Base-by-base conservation (phyloP, 345 rosid genomes). In the Geranium brycei region DNA sequence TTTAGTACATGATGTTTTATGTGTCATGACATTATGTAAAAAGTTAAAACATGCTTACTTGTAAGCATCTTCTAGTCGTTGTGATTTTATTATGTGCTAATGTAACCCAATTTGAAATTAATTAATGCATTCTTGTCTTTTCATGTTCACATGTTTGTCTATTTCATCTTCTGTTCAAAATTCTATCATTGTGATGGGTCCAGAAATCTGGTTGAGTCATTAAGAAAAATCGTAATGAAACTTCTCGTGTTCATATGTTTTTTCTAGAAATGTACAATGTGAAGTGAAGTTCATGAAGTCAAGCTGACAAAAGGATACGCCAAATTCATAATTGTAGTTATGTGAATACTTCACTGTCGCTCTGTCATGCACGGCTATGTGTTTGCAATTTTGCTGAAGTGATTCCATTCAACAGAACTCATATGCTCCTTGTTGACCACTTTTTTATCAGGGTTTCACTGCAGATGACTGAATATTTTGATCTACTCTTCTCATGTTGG, bases 1-100 rank as follows among this genome's bases (percentile, higher is more conserved):
- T 91, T 91, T 56, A 77, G 73, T 61, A 78, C 89, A 5, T 89
- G 83, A 88, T 66, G 17, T 59, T 23, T 11, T 30, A 35, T 59
- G 16, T 23, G 18, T 35, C 5, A 2, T 63, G 16, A 6, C 53
- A 47, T 47, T 47, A 13, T 47, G 53, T 47, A 47, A 11, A 11
- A 47, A 47, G 12, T 47, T 47, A 47, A 47, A 11, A 47, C 53
- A 47, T 8, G 6, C 28, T 23, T 23, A 23, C 28, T 23, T 23
- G 28, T 23, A 23, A 57, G 62, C 65, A 57, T 4, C 23, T 17
- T 40, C 40, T 55, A 17, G 53, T 47, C 13, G 3, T 47, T 47
- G 3, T 47, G 53, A 11, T 8, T 47, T 47, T 47, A 2, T 47
- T 47, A 2, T 47, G 53, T 47, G 53, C 13, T 47, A 8, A 8